Base-by-base conservation (phyloP, 2,329 filamentous ascomycete genomes). In the Polytolypa hystricis region DNA sequence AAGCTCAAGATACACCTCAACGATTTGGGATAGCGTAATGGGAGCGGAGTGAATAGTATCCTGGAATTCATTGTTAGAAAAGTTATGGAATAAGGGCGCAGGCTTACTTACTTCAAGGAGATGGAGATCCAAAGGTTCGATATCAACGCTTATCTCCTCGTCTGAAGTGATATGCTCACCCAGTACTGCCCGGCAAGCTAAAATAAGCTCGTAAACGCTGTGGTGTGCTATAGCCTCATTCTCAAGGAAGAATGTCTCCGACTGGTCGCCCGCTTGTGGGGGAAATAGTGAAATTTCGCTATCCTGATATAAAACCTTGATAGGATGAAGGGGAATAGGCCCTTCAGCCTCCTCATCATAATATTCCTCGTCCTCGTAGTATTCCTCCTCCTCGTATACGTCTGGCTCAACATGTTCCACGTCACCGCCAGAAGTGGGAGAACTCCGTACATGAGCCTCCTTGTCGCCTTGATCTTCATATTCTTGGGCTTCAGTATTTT, bases 281-380 rank as follows among this genome's bases (percentile, higher is more conserved):
- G 73, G 71, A 47, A 79, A 79, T 5, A 79, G 54, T 10, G 67
- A 71, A 42, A 77, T 73, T 37, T 73, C 67, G 33, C 60, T 62
- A 10, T 66, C 67, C 41, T 69, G 64, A 48, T 76, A 79, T n/a
- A 66, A 50, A 12, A 79, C 63, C 27, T 65, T 65, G 12, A 76
- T 64, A 31, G 68, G 63, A 52, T 71, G 56, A 10, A 64, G 21
- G 20, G 43, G 37, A 21, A 46, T 27, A 17, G 25, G 20, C 30
- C 27, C 26, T 18, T 44, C 39, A 15, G 18, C 20, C 33, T 42
- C 33, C 16, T 39, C 15, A 16, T 37, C 38, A 4, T 42, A 30
- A 10, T 31, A 19, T 8, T 49, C 35, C 29, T 49, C 38, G 30
- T 35, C 33, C 16, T 18, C 4, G n/a, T 28, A 19, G 14, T 7